These are phyloP conservation scores for Evernia prunastri DNA, from an alignment of 495 filamentous ascomycete genomes.

Conservation along the genomic window DNA sequence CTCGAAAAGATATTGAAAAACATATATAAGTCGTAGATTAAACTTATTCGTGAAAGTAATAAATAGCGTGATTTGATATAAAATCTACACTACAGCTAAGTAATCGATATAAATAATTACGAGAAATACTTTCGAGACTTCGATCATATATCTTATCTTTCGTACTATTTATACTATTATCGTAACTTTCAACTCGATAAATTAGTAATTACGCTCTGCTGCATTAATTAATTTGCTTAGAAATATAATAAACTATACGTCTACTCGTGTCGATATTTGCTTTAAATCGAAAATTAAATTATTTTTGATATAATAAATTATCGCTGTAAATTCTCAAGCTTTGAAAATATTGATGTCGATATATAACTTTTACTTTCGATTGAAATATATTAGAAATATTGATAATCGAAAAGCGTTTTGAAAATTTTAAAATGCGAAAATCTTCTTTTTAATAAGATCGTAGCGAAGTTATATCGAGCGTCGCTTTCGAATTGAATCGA, in stretches of 20 bases:
- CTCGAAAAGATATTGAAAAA: too few relatives aligned
- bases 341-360: conserved; percentile 18
- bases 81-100: not conserved
- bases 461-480: too few relatives aligned
- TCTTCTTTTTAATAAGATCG: not conserved
- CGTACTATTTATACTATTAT: too few relatives aligned
- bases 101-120: not conserved
- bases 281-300: not conserved
- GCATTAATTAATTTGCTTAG: not conserved
- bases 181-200: too few relatives aligned
- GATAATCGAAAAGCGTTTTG: not conserved
- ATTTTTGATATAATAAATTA: conserved; percentile 20
- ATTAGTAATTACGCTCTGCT: too few relatives aligned
- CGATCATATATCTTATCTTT: too few relatives aligned
- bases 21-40: too few relatives aligned
- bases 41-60: too few relatives aligned
- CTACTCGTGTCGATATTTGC: not conserved
- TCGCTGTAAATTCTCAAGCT: conserved; percentile 8
- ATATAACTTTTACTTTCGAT: conserved; percentile 10
- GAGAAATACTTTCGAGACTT: too few relatives aligned
- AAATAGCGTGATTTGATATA: not conserved
- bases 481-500: too few relatives aligned
- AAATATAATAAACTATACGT: conserved; percentile 14
- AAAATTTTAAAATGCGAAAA: not conserved
- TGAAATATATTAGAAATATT: conserved; percentile 10